These are phyloP conservation scores for Rubroshorea leprosula DNA, from an alignment of 345 rosid genomes.

Conservation along the genomic window DNA sequence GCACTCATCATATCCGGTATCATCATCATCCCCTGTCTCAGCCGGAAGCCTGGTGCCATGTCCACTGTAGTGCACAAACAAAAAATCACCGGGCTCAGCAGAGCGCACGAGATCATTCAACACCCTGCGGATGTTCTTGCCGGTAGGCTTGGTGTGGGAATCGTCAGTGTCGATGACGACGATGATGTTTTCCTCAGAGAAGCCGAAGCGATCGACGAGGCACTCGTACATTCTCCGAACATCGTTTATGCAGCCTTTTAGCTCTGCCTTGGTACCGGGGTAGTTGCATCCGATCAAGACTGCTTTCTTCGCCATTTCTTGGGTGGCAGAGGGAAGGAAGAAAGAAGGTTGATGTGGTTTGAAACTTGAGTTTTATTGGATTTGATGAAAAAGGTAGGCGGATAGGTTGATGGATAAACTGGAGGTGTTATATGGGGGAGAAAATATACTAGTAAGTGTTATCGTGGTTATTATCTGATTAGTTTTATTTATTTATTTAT, in stretches of 20 bases:
- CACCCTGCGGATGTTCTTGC: conserved; percentile 62
- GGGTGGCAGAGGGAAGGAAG: too few relatives aligned
- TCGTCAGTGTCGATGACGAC: conserved; percentile 68
- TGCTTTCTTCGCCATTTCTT: conserved; percentile 60
- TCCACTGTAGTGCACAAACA: conserved; percentile 88
- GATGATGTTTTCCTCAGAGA: conserved; percentile 52
- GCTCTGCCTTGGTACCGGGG: conserved; percentile 83
- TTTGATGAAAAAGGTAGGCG: too few relatives aligned
- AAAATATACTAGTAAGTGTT: too few relatives aligned
- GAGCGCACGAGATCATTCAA: conserved; percentile 49
- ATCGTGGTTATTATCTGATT: too few relatives aligned
- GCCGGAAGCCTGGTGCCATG: conserved; percentile 96
- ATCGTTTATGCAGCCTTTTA: conserved; percentile 87
- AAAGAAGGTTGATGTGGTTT: too few relatives aligned
- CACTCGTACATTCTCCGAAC: conserved; percentile 14
- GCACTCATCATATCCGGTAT: conserved; percentile 93
- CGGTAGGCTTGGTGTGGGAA: conserved; percentile 65
- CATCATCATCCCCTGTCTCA: conserved; percentile 91
- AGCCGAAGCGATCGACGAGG: conserved; percentile 52
- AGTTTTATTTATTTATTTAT: too few relatives aligned
- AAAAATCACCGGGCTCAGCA: conserved; percentile 52
- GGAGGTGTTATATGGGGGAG: too few relatives aligned
- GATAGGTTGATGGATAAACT: too few relatives aligned
- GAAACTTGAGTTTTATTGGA: too few relatives aligned
- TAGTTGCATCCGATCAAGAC: conserved; percentile 81